Conservation (phyloP, 208 protist genomes). For the Leishmania braziliensis region DNA sequence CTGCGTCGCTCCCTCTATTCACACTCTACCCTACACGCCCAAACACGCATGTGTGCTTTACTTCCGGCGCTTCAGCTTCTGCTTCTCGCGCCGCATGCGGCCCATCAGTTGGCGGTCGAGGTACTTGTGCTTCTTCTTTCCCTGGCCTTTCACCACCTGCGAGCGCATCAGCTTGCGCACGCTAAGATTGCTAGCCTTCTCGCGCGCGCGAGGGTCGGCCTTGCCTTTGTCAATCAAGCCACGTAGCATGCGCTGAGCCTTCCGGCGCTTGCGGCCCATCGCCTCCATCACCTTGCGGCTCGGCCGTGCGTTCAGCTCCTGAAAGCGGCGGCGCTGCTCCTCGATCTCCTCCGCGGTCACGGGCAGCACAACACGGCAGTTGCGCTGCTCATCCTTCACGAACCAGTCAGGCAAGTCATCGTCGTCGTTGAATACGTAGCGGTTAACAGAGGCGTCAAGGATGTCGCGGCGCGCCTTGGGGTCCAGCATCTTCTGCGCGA, state of each 20-base stretch:
- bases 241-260: constrained; percentile 82
- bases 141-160: constrained; percentile 75
- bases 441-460: constrained; percentile 85
- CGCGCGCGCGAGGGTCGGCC: constrained; percentile 78
- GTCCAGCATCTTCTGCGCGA: constrained; percentile 89
- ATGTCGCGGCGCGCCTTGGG: constrained; percentile 86
- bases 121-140: constrained; percentile 85
- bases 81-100: constrained; percentile 62
- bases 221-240: constrained; percentile 90
- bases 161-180: constrained; percentile 91
- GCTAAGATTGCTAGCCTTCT: constrained; percentile 76
- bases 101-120: constrained; percentile 79
- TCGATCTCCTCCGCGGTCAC: constrained; percentile 93
- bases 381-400: constrained; percentile 91
- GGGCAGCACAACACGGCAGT: constrained; percentile 83
- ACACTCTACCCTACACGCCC: neutral
- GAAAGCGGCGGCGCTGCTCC: constrained; percentile 89
- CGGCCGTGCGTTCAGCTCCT: constrained; percentile 94
- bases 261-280: constrained; percentile 94
- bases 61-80: constrained; percentile 37
- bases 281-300: constrained; percentile 98
- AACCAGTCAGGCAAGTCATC: constrained; percentile 93
- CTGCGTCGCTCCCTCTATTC: neutral
- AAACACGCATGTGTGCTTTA: neutral
- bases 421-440: constrained; percentile 90